Percentiles rank a stretch among this genome's conserved stretches.
Conservation (phyloP, 2,329 filamentous ascomycete genomes). For the Chrysoporthe deuterocubensis region DNA sequence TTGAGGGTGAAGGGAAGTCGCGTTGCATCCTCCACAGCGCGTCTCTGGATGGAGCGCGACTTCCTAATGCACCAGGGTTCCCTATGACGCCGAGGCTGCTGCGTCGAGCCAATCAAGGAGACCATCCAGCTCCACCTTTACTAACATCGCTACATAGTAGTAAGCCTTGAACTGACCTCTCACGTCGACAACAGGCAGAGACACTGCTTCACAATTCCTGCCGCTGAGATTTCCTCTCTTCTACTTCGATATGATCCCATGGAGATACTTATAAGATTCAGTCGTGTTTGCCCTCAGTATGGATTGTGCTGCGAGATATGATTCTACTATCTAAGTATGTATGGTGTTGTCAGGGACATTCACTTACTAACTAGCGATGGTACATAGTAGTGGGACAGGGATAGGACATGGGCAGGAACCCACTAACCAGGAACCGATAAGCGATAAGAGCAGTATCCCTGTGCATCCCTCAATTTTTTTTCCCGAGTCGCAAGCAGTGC, state of each 20-base stretch:
- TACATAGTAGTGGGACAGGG: background rate
- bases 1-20: background rate
- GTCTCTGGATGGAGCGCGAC: conserved; percentile 14
- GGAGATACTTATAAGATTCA: background rate
- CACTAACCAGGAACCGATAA: conserved; percentile 21
- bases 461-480: conserved; percentile 27
- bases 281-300: background rate
- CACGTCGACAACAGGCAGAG: background rate
- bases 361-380: too few species aligned
- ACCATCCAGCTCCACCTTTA: background rate
- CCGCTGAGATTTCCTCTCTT: background rate
- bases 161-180: background rate
- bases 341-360: too few species aligned
- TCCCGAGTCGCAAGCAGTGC: background rate
- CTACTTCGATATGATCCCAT: background rate
- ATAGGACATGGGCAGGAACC: background rate
- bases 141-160: background rate
- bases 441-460: conserved; percentile 27
- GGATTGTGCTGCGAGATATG: too few species aligned
- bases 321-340: too few species aligned
- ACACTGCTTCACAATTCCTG: background rate
- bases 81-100: conserved; percentile 7
- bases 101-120: background rate
- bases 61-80: conserved; percentile 3
- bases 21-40: conserved; percentile 8